phyloP scores from a whole-genome alignment of 768 basidiomycete species.

The Infundibulicybe gibba region DNA sequence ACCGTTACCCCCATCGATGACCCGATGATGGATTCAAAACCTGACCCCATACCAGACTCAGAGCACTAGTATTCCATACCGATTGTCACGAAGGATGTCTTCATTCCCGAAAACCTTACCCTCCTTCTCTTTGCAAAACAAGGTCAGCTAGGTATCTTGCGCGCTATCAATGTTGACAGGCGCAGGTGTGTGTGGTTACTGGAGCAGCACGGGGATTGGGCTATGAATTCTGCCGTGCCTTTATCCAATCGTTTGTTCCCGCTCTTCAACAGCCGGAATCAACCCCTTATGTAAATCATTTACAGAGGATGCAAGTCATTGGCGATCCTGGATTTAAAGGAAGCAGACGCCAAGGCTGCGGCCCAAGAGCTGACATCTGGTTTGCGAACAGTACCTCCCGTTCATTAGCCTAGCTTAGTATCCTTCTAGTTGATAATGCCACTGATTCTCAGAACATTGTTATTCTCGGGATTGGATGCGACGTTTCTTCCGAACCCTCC shows the following conservation, averaged over 20 bases:
- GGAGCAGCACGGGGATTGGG: conserved; percentile 93
- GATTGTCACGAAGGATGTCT: too few species aligned
- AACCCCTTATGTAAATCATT: background rate
- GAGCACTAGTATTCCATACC: too few species aligned
- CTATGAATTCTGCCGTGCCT: conserved; percentile 86
- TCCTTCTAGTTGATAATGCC: conserved; percentile 48
- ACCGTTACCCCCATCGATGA: too few species aligned
- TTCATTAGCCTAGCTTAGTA: conserved; percentile 14
- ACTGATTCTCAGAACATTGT: conserved; percentile 53
- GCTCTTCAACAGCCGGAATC: conserved; percentile 1
- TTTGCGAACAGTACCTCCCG: conserved; percentile 19
- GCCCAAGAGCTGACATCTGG: conserved; percentile 58
- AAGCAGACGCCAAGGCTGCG: conserved; percentile 61
- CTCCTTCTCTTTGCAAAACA: conserved; percentile 75
- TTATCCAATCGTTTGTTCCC: conserved; percentile 71
- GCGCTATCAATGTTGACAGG: background rate
- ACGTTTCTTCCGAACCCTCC: conserved; percentile 79
- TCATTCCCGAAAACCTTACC: conserved; percentile 51
- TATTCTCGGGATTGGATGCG: conserved; percentile 77
- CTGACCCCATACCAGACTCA: too few species aligned
- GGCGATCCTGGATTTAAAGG: conserved; percentile 79
- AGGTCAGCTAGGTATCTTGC: conserved; percentile 39
- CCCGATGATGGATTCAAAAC: too few species aligned
- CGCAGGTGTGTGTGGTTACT: conserved; percentile 86
- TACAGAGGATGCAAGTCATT: conserved; percentile 75